phyloP scores from a whole-genome alignment of 2,329 filamentous ascomycete genomes.

The Aureobasidium leucospermi region DNA sequence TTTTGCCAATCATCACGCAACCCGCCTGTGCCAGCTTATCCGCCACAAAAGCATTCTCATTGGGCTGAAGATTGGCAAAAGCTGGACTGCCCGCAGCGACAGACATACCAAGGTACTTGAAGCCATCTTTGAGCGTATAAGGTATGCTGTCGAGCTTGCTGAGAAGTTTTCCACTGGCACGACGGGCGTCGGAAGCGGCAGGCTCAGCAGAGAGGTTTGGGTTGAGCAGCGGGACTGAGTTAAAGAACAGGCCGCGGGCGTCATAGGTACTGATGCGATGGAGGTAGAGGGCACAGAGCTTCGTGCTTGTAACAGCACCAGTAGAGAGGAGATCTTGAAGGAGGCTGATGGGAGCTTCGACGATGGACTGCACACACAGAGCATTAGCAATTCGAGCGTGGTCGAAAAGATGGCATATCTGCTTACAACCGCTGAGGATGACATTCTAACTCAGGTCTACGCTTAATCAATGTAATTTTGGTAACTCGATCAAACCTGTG shows the following conservation, averaged over 20 bases:
- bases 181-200: slow-evolving; percentile 38
- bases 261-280: slow-evolving; percentile 43
- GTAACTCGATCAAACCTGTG: too few species aligned
- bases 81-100: slow-evolving; percentile 50
- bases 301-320: too few species aligned
- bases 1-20: slow-evolving; percentile 46
- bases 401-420: too few species aligned
- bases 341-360: background rate
- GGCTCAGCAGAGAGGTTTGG: slow-evolving; percentile 40
- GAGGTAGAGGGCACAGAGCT: slow-evolving; percentile 26
- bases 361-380: background rate
- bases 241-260: slow-evolving; percentile 34
- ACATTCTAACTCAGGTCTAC: too few species aligned
- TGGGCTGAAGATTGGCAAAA: slow-evolving; percentile 43
- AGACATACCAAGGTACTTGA: slow-evolving; percentile 47
- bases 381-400: too few species aligned
- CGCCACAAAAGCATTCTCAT: slow-evolving; percentile 47
- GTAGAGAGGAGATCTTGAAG: background rate
- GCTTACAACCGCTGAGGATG: too few species aligned
- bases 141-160: slow-evolving; percentile 49
- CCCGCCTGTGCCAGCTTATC: slow-evolving; percentile 42
- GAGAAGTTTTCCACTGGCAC: slow-evolving; percentile 30
- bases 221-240: slow-evolving; percentile 45
- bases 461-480: too few species aligned
- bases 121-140: slow-evolving; percentile 52